Percentiles rank a stretch among this genome's conserved stretches.
These are phyloP conservation scores for Carex myosuroides DNA, from an alignment of 176 grass and related monocot species.

Conservation along the genomic window DNA sequence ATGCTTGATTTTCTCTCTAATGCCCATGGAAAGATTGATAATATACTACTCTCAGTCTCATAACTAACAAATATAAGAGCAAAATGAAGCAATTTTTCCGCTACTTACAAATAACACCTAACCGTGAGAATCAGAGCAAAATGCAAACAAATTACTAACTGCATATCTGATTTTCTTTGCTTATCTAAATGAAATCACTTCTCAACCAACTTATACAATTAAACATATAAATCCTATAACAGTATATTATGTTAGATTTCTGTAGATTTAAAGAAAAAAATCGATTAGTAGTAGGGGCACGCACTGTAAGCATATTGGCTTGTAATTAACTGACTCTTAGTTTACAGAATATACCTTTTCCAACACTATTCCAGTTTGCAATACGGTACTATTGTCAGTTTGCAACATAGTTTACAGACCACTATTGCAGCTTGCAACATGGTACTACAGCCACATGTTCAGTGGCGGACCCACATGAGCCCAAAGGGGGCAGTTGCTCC, in stretches of 20 bases:
- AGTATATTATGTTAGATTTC: not conserved
- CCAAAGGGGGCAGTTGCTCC: rapidly evolving
- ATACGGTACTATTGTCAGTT: too few species aligned
- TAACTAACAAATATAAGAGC: not conserved
- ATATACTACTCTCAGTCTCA: not conserved
- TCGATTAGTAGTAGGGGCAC: not conserved
- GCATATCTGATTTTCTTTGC: not conserved
- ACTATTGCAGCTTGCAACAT: too few species aligned
- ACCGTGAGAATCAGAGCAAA: too few species aligned
- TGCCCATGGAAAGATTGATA: not conserved
- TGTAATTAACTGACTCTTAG: not conserved
- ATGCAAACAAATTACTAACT: not conserved
- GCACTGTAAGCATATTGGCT: not conserved
- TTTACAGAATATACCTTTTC: not conserved
- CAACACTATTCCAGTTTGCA: too few species aligned
- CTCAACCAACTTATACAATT: not conserved
- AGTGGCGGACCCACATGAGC: too few species aligned
- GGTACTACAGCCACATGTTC: too few species aligned
- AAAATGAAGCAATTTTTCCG: not conserved
- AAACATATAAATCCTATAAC: not conserved
- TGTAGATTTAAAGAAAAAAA: not conserved
- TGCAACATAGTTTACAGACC: too few species aligned
- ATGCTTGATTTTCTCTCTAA: not conserved
- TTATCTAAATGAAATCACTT: not conserved
- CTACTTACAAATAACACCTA: not conserved